Base-by-base conservation (phyloP, 495 filamentous ascomycete species). In the Annulohypoxylon maeteangense region DNA sequence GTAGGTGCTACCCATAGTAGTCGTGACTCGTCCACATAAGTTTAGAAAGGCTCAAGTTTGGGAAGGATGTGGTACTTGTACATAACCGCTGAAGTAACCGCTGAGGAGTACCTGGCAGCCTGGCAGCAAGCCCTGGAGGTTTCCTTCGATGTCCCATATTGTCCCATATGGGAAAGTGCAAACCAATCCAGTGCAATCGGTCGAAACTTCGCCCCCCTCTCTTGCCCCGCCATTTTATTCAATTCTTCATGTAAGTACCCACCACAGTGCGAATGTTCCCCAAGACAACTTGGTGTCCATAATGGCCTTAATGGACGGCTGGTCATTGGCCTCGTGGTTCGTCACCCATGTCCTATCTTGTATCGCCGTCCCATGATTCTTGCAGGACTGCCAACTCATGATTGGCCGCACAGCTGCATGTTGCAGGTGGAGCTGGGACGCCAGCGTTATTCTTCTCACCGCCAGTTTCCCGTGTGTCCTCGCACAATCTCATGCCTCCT, bases 401-500 rank as follows among this genome's bases (percentile, higher is more conserved):
- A 78, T 78, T 78, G 76, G 76, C 18, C 51, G 20, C 32, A 44
- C 42, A 45, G 61, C 70, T 78, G 74, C 75, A 78, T 65, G 70
- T 64, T 78, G 75, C 74, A 78, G 75, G 75, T 78, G 75, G 75
- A 75, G 74, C 74, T 64, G 55, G 67, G 68, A 78, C 74, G 75
- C 75, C 75, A 78, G 74, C 75, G 68, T 74, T 78, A 71, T 73
- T 67, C 74, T 72, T 65, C 74, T 76, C 75, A 78, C 75, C 75
- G 75, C 75, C 75, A 78, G 75, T 78, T 78, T 78, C 73, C 75
- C 72, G 75, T 71, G 59, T 75, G 67, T 65, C 69, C 75, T 77
- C 75, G 60, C 72, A 77, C 75, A 75, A 72, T 72, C 64, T 71
- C 55, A 72, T 71, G 64, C 60, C 75, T 77, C 73, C 62, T 68